A percentile compares a stretch with the other conserved stretches of the same genome.
Conservation (phyloP, 1,139 yeast genomes). For the Kodamaea sp. region DNA sequence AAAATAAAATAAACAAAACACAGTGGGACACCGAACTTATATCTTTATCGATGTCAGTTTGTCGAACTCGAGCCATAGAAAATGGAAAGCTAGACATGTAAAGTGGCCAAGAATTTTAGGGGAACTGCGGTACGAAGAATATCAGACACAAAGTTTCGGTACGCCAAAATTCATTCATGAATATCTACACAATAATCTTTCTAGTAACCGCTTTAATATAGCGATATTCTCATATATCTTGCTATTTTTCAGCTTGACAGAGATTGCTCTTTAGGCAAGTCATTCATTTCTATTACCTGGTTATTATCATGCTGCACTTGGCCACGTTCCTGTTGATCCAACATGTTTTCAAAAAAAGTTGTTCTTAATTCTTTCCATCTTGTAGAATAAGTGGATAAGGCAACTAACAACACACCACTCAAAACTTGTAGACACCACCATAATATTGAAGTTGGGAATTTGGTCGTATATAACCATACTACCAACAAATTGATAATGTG, state of each 20-base stretch:
- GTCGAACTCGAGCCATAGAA: too few species aligned
- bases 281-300: slow-evolving; percentile 18
- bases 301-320: slow-evolving; percentile 17
- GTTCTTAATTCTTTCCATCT: slow-evolving; percentile 86
- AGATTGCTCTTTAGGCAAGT: slow-evolving; percentile 11
- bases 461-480: slow-evolving; percentile 61
- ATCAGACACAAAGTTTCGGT: background rate
- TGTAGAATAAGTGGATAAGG: slow-evolving; percentile 80
- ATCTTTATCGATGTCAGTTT: too few species aligned
- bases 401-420: slow-evolving; percentile 66
- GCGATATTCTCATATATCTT: background rate
- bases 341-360: slow-evolving; percentile 80
- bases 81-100: too few species aligned
- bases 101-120: too few species aligned
- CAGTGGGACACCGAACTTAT: too few species aligned
- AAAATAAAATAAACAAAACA: too few species aligned
- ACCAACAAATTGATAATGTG: slow-evolving; percentile 75
- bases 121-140: background rate
- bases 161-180: background rate
- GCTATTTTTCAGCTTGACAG: background rate
- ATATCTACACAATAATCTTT: background rate
- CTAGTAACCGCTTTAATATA: background rate
- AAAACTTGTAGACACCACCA: slow-evolving; percentile 85
- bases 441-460: slow-evolving; percentile 63
- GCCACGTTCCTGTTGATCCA: slow-evolving; percentile 50